A percentile compares a stretch with the other conserved stretches of the same genome.
phyloP scores from a whole-genome alignment of 2,329 filamentous ascomycete species.

The Rhytidhysteron rufulum region DNA sequence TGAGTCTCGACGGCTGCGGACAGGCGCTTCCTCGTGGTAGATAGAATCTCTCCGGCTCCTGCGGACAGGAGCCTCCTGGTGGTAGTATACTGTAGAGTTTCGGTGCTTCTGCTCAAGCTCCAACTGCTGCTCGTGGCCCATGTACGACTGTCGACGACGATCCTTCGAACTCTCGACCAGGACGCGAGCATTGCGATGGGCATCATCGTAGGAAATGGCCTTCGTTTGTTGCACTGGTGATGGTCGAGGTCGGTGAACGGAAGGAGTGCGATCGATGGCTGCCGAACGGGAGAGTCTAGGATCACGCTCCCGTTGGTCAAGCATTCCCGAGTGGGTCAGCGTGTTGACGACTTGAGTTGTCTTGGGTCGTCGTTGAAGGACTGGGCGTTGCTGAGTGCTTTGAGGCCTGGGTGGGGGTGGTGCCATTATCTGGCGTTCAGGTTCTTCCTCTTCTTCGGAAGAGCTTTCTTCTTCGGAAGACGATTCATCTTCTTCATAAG shows the following conservation, averaged over 20 bases:
- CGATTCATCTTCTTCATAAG: slow-evolving; percentile 8
- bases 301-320: slow-evolving; percentile 13
- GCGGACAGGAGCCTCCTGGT: not conserved
- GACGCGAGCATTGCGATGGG: slow-evolving; percentile 16
- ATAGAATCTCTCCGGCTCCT: not conserved
- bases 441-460: slow-evolving; percentile 12
- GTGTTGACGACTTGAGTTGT: slow-evolving; percentile 18
- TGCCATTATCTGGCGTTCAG: slow-evolving; percentile 18
- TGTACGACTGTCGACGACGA: slow-evolving; percentile 24
- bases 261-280: slow-evolving; percentile 1
- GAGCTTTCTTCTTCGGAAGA: slow-evolving; percentile 12
- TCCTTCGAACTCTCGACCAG: slow-evolving; percentile 23
- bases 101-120: slow-evolving; percentile 11
- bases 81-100: slow-evolving; percentile 7
- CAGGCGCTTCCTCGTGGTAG: too few relatives aligned
- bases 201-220: slow-evolving; percentile 25
- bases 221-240: slow-evolving; percentile 31
- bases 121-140: slow-evolving; percentile 16
- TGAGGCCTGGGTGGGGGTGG: slow-evolving; percentile 15
- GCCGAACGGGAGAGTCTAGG: not conserved
- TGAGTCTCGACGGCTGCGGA: too few relatives aligned
- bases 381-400: slow-evolving; percentile 19
- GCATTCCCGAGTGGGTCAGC: slow-evolving; percentile 13
- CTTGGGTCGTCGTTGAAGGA: slow-evolving; percentile 17
- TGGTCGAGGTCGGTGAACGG: slow-evolving; percentile 30